Conservation (phyloP, 306 rosid species). For the Carpinus fangiana region DNA sequence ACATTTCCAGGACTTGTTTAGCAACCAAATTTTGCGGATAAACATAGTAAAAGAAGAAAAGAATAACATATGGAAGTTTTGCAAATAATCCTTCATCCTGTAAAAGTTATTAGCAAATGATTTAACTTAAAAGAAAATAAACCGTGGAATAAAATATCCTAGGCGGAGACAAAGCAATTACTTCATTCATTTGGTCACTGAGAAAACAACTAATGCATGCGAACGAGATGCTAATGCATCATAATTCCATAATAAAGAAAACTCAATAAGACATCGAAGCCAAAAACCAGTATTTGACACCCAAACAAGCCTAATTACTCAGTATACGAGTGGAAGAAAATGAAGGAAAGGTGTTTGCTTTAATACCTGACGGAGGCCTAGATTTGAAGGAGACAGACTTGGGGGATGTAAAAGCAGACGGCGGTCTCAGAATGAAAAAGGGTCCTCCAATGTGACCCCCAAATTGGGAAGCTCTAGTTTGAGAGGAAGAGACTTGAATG, state of each 20-base stretch:
- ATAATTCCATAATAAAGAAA: not conserved
- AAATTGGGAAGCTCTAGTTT: slow-evolving; percentile 24
- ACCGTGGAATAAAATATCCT: not conserved
- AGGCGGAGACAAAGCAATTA: not conserved
- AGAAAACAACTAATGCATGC: not conserved
- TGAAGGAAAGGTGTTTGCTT: not conserved
- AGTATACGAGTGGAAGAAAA: not conserved
- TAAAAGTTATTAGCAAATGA: not conserved
- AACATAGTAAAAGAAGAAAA: not conserved
- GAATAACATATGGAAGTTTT: not conserved
- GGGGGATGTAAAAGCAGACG: slow-evolving; percentile 1
- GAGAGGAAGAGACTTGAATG: slow-evolving; percentile 14
- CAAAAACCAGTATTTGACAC: not conserved
- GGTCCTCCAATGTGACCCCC: slow-evolving; percentile 30
- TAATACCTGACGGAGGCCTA: slow-evolving; percentile 38
- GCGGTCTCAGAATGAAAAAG: slow-evolving; percentile 5
- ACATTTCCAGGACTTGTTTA: not conserved
- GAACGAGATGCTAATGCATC: not conserved
- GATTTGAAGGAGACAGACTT: slow-evolving; percentile 19
- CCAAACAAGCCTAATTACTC: not conserved
- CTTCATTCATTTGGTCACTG: not conserved
- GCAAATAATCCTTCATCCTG: not conserved
- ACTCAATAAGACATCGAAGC: not conserved
- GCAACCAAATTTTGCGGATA: not conserved
- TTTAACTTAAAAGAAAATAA: not conserved